phyloP scores from a whole-genome alignment of 768 basidiomycete genomes.

The Sistotremastrum niveocremeum region DNA sequence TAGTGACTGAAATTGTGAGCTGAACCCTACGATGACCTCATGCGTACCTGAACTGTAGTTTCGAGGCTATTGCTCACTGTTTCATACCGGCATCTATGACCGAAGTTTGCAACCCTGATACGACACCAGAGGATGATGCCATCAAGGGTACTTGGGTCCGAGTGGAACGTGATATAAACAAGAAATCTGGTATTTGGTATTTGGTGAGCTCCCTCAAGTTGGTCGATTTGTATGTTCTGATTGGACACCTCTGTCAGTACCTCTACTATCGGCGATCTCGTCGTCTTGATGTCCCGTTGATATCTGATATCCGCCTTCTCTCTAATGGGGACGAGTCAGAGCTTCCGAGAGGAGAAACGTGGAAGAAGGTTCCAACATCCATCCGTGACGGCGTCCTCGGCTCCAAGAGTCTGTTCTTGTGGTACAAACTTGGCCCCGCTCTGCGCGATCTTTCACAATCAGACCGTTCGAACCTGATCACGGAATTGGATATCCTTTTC shows the following conservation, averaged over 20 bases:
- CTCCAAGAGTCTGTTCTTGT: constrained; percentile 49
- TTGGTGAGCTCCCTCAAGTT: too few relatives aligned
- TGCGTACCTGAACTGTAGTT: constrained; percentile 28
- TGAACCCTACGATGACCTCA: neutral
- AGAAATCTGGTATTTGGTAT: constrained; percentile 17
- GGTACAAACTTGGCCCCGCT: constrained; percentile 66
- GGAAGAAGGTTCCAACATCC: constrained; percentile 53
- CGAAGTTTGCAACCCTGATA: constrained; percentile 53
- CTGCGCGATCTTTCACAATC: constrained; percentile 42
- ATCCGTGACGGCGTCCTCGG: constrained; percentile 48
- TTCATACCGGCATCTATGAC: constrained; percentile 44
- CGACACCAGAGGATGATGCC: constrained; percentile 60
- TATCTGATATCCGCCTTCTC: constrained; percentile 60
- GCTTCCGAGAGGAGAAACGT: constrained; percentile 31
- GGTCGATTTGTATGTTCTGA: constrained; percentile 6
- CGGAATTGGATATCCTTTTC: constrained; percentile 83
- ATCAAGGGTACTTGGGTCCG: constrained; percentile 83
- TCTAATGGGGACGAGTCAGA: constrained; percentile 36
- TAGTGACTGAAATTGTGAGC: neutral
- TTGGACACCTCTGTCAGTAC: constrained; percentile 21
- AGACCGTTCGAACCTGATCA: constrained; percentile 40
- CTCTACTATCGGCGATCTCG: constrained; percentile 81
- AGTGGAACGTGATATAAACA: constrained; percentile 69
- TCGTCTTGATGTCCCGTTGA: constrained; percentile 65
- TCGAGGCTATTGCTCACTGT: constrained; percentile 65